Percentiles rank a stretch among this genome's conserved stretches.
Evolutionary conservation across 208 protist species (phyloP).

Genomic region (Leptomonas seymouri): DNA sequence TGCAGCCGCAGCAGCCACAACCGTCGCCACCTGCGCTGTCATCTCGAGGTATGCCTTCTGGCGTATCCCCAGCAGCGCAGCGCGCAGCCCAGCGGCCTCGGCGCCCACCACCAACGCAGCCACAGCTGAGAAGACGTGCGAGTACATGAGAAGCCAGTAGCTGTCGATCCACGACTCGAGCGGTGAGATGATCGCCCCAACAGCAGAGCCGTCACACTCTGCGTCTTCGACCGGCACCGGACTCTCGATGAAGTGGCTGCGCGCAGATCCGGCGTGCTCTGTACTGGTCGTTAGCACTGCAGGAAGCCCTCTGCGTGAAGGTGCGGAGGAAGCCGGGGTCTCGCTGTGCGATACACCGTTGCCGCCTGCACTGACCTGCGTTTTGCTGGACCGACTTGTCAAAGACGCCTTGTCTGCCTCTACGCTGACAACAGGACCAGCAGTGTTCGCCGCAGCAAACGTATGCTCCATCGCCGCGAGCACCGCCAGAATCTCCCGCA

Average conservation of each 20-base stretch:
- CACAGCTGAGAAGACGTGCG: conserved; percentile 37
- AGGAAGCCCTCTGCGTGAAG: not conserved
- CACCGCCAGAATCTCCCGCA: conserved; percentile 14
- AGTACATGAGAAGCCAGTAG: conserved; percentile 65
- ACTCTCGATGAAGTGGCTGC: not conserved
- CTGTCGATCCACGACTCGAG: conserved; percentile 48
- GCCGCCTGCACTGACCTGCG: conserved; percentile 8
- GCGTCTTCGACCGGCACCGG: not conserved
- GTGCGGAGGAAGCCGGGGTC: conserved; percentile 10
- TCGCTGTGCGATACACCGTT: not conserved
- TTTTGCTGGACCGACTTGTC: not conserved
- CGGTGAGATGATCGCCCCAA: not conserved
- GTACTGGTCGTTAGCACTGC: conserved; percentile 1
- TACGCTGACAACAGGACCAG: not conserved
- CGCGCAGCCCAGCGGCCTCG: conserved; percentile 22
- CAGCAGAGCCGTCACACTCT: not conserved
- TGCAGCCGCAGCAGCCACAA: not conserved
- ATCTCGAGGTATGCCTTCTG: conserved; percentile 24
- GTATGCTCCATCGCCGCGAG: not conserved
- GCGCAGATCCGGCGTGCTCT: not conserved
- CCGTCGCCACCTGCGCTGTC: conserved; percentile 16
- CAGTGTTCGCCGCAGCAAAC: not conserved
- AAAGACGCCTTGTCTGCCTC: not conserved
- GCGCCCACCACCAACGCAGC: conserved; percentile 39
- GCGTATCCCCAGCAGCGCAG: conserved; percentile 11